phyloP scores from a whole-genome alignment of 2,329 filamentous ascomycete genomes.

The Curvularia lunata region DNA sequence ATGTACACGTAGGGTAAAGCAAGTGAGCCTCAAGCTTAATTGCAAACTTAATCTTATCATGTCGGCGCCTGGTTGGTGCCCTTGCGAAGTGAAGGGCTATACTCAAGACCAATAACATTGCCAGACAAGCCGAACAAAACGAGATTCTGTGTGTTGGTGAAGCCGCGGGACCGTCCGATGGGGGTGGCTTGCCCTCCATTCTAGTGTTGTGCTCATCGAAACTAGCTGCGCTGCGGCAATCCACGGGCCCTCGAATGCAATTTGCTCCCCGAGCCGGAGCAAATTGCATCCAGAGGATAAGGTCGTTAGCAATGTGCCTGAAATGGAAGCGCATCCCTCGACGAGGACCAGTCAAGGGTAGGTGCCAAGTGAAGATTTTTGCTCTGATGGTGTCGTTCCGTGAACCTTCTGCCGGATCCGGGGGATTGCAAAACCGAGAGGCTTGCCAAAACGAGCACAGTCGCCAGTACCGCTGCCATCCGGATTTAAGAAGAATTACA shows the following conservation, averaged over 20 bases:
- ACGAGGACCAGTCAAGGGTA: neutral
- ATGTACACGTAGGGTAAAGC: neutral
- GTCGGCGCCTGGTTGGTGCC: neutral
- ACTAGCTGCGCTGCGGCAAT: conserved; percentile 12
- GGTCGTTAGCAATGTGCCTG: conserved; percentile 12
- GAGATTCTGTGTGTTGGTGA: neutral
- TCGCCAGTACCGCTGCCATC: conserved; percentile 15
- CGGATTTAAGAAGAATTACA: conserved; percentile 13
- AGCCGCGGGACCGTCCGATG: neutral
- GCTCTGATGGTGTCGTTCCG: conserved; percentile 4
- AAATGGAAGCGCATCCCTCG: neutral
- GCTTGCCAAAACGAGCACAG: conserved; percentile 13
- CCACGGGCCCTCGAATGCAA: neutral
- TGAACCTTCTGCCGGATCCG: conserved; percentile 18
- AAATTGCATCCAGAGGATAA: conserved; percentile 9
- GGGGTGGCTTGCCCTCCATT: neutral
- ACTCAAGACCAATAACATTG: neutral
- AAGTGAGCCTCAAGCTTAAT: neutral
- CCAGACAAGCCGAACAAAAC: neutral
- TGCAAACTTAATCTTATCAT: neutral
- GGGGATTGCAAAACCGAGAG: conserved; percentile 22
- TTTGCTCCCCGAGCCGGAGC: conserved; percentile 3
- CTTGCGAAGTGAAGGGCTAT: neutral
- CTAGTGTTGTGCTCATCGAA: conserved; percentile 12
- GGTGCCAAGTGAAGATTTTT: neutral